These are phyloP conservation scores for Chrysoporthe austroafricana DNA, from an alignment of 2,329 filamentous ascomycete genomes.

Conservation along the genomic window DNA sequence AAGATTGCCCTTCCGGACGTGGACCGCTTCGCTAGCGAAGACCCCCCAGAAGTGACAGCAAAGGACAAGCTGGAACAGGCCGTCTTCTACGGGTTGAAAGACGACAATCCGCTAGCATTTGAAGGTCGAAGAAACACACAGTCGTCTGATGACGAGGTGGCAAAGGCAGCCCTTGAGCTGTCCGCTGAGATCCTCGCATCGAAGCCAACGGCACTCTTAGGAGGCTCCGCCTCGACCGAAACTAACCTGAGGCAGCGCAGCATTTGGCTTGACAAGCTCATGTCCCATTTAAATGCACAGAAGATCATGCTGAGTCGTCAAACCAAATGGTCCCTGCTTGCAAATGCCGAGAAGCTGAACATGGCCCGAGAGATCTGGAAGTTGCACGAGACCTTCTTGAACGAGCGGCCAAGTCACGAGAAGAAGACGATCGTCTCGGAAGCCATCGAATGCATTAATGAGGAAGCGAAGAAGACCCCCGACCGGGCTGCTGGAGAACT, in stretches of 20 bases:
- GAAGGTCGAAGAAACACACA: conserved; percentile 66
- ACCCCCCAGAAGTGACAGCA: conserved; percentile 69
- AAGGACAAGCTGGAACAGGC: conserved; percentile 93
- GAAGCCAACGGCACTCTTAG: conserved; percentile 73
- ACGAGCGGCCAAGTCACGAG: conserved; percentile 60
- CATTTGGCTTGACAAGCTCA: conserved; percentile 75
- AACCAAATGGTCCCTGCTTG: conserved; percentile 81
- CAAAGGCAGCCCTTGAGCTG: conserved; percentile 75
- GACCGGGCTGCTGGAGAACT: conserved; percentile 69
- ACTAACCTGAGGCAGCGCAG: conserved; percentile 77
- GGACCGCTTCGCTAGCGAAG: conserved; percentile 62
- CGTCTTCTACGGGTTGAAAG: conserved; percentile 84
- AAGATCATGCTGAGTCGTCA: conserved; percentile 67
- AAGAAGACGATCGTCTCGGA: conserved; percentile 74
- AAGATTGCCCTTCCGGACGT: conserved; percentile 63
- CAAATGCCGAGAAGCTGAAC: conserved; percentile 87
- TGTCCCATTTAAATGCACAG: conserved; percentile 69
- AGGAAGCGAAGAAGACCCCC: conserved; percentile 73
- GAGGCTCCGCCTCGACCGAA: conserved; percentile 75
- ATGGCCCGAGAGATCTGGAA: conserved; percentile 82
- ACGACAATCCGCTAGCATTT: conserved; percentile 88
- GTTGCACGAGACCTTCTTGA: conserved; percentile 71
- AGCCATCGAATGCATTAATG: conserved; percentile 75
- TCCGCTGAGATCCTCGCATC: conserved; percentile 84
- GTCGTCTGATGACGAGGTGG: conserved; percentile 72